Evolutionary conservation across 139 green algal genomes (phyloP), one percentile per base, ranked within the genome.

Genomic region (Chlamydomonas sp.): DNA sequence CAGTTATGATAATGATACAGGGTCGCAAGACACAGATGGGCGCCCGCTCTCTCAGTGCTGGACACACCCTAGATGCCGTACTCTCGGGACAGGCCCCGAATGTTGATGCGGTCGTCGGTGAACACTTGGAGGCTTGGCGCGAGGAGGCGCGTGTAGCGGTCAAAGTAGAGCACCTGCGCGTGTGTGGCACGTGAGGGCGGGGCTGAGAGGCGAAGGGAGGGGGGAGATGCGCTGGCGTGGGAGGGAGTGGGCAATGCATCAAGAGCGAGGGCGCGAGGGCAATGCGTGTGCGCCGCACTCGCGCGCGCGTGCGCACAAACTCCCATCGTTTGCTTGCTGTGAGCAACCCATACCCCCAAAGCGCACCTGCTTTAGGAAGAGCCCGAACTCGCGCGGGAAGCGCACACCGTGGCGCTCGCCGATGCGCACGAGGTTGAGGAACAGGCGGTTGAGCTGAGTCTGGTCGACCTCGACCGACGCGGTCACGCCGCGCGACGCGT

Each of bases 311-410:
- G 6, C 16, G 16, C 39, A 39, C 0, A 29, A 8, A 3, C n/a
- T 16, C 20, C 16, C 24, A 48, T 1, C 3, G 48, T 1, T 2
- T 2, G 22, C 13, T 10, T n/a, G 1, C 34, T 33, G 61, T n/a
- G 31, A n/a, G 1, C 2, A 28, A 10, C 1, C 39, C n/a, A 96
- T 74, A 30, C 94, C 69, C n/a, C n/a, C n/a, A n/a, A n/a, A n/a
- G n/a, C n/a, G n/a, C n/a, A n/a, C n/a, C 81, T 98, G 94, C 85
- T 99, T 99, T 8, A 99, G 59, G 34, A 99, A 88, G 49, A 99
- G 74, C 0, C 85, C 93, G 78, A 97, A 97, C 75, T 96, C 89
- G n/a, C 67, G 50, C 13, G 66, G 58, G 47, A 73, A 70, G 30
- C 59, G 49, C 47, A 66, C 58, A 38, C 93, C 92, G 72, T 98